phyloP scores from a whole-genome alignment of 139 green algal genomes.

The Chlorella sp. region DNA sequence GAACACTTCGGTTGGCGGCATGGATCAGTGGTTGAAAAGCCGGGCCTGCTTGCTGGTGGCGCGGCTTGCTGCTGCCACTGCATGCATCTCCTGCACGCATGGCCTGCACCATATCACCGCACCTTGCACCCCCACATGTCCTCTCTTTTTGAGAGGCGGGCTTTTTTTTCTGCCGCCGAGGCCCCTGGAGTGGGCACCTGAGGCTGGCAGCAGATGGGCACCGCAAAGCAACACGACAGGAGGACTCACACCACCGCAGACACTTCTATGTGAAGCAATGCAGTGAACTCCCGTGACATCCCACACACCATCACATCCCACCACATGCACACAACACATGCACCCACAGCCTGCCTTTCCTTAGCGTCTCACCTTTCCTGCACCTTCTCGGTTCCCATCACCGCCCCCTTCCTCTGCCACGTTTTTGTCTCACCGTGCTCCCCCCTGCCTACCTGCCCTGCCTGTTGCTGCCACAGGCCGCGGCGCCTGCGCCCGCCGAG shows the following conservation, averaged over 20 bases:
- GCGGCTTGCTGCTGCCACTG: not conserved
- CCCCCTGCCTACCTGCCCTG: not conserved
- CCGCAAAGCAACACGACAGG: not conserved
- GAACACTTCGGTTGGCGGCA: not conserved
- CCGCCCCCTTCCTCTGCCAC: not conserved
- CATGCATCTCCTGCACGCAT: not conserved
- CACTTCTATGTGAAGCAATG: not conserved
- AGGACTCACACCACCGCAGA: conserved; percentile 9
- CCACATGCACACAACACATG: too few species aligned
- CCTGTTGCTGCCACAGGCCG: not conserved
- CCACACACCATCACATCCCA: not conserved
- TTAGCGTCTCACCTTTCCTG: not conserved
- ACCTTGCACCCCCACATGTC: not conserved
- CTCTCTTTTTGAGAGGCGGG: not conserved
- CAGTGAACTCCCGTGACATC: conserved; percentile 28
- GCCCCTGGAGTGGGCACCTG: conserved; percentile 2
- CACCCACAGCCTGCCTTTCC: not conserved
- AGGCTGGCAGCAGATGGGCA: conserved; percentile 25
- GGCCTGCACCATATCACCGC: not conserved
- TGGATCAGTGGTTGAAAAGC: not conserved
- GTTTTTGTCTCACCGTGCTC: not conserved
- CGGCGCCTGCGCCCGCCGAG: not conserved
- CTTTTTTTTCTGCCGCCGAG: conserved; percentile 33
- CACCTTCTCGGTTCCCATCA: not conserved
- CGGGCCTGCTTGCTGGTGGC: not conserved